phyloP scores from a whole-genome alignment of 106 monocot species.

The Cymbidium sinense region DNA sequence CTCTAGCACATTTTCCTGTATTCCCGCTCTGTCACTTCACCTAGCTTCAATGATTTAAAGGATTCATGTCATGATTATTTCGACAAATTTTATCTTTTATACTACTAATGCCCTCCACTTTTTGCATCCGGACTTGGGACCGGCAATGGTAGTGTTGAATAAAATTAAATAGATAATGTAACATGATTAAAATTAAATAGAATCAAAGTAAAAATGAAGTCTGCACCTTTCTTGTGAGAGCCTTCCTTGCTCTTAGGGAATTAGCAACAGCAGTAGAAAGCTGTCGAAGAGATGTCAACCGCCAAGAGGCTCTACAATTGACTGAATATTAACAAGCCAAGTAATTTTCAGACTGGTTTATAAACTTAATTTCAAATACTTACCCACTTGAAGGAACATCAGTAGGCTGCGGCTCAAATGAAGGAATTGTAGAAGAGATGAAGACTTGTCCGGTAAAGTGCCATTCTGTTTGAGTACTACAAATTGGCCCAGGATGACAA shows the following conservation, averaged over 20 bases:
- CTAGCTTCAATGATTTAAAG: too few relatives aligned
- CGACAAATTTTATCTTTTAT: too few relatives aligned
- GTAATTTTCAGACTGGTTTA: not conserved
- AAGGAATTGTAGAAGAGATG: conserved; percentile 36
- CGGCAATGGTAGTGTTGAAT: too few relatives aligned
- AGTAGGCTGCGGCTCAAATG: conserved; percentile 45
- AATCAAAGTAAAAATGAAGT: not conserved
- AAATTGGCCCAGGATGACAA: conserved; percentile 13
- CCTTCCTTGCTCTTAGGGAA: conserved; percentile 50
- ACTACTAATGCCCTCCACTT: too few relatives aligned
- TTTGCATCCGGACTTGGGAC: too few relatives aligned
- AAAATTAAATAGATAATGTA: too few relatives aligned
- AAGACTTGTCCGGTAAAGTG: conserved; percentile 67
- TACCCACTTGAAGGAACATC: conserved; percentile 51
- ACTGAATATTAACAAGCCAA: not conserved
- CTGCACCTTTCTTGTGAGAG: conserved; percentile 69
- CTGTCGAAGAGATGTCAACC: conserved; percentile 62
- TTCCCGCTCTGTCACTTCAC: too few relatives aligned
- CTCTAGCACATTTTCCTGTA: too few relatives aligned
- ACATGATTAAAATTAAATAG: not conserved
- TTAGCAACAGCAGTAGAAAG: conserved; percentile 49
- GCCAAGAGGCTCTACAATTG: conserved; percentile 57
- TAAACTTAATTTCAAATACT: not conserved
- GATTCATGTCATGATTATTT: too few relatives aligned
- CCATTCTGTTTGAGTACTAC: conserved; percentile 72